Conservation (phyloP, 495 filamentous ascomycete species). For the Tuber aestivum region DNA sequence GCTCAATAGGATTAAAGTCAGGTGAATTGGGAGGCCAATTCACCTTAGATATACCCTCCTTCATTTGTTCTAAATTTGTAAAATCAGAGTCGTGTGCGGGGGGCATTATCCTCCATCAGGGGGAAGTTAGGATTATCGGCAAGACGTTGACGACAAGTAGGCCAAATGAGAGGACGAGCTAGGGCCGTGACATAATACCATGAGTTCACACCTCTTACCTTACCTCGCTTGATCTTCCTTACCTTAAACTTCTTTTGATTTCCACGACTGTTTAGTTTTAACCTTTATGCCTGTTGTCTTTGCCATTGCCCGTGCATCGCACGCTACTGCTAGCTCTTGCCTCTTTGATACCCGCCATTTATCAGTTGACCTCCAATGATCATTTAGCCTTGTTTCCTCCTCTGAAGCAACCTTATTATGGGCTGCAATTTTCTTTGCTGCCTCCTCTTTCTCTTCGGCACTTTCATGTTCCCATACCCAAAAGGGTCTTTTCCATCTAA, state of each 20-base stretch:
- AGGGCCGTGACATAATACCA: not conserved
- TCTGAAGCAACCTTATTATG: no score
- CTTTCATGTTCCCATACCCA: no score
- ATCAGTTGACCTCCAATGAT: no score
- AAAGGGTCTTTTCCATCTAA: no score
- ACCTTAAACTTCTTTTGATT: not conserved
- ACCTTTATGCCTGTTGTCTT: no score
- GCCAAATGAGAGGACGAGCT: not conserved
- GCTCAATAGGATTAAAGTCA: conserved; percentile 17
- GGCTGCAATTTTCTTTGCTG: no score
- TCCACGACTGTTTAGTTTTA: not conserved
- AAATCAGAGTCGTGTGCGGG: conserved; percentile 5
- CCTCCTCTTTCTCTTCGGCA: no score
- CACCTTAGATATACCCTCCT: conserved; percentile 11
- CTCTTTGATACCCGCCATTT: no score
- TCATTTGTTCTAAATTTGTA: conserved; percentile 16
- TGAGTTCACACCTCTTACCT: not conserved
- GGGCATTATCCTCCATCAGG: conserved; percentile 9
- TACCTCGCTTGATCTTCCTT: not conserved
- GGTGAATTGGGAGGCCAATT: conserved; percentile 9
- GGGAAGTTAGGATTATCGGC: conserved; percentile 10
- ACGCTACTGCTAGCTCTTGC: no score
- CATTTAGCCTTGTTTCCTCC: no score
- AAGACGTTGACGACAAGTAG: not conserved
- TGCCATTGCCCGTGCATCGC: no score